A percentile compares a stretch with the other conserved stretches of the same genome.
Conservation (phyloP, 2,329 filamentous ascomycete species). For the Chrysoporthe deuterocubensis region DNA sequence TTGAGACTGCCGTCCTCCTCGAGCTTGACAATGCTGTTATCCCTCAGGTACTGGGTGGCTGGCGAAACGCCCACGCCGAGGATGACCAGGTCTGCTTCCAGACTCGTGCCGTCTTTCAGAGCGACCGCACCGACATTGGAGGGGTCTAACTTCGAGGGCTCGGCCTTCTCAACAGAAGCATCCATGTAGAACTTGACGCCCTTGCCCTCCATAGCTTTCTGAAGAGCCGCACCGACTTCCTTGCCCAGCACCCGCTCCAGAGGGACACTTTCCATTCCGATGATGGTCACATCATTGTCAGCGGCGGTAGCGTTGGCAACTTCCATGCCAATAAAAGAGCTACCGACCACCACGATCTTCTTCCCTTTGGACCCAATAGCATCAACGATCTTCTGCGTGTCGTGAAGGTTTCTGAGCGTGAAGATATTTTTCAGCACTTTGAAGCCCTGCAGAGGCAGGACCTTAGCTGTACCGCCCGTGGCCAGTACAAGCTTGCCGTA, state of each 20-base stretch:
- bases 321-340: constrained; percentile 98
- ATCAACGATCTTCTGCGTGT: constrained; percentile 76
- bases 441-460: constrained; percentile 81
- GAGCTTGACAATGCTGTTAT: constrained; percentile 71
- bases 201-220: constrained; percentile 77
- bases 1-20: constrained; percentile 84
- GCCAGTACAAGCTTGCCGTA: constrained; percentile 93
- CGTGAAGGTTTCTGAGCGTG: constrained; percentile 74
- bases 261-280: constrained; percentile 87
- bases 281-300: constrained; percentile 81
- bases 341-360: constrained; percentile 90
- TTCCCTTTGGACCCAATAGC: constrained; percentile 84
- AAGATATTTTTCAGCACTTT: constrained; percentile 89
- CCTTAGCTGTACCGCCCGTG: constrained; percentile 78
- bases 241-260: constrained; percentile 85
- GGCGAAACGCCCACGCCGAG: constrained; percentile 89
- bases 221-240: constrained; percentile 80
- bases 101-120: constrained; percentile 82
- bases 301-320: constrained; percentile 82
- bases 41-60: constrained; percentile 79
- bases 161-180: constrained; percentile 81
- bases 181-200: constrained; percentile 88
- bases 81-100: constrained; percentile 88
- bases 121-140: constrained; percentile 78
- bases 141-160: constrained; percentile 68